Conservation (phyloP, 2,329 filamentous ascomycete genomes). For the Pseudohalonectria lignicola region DNA sequence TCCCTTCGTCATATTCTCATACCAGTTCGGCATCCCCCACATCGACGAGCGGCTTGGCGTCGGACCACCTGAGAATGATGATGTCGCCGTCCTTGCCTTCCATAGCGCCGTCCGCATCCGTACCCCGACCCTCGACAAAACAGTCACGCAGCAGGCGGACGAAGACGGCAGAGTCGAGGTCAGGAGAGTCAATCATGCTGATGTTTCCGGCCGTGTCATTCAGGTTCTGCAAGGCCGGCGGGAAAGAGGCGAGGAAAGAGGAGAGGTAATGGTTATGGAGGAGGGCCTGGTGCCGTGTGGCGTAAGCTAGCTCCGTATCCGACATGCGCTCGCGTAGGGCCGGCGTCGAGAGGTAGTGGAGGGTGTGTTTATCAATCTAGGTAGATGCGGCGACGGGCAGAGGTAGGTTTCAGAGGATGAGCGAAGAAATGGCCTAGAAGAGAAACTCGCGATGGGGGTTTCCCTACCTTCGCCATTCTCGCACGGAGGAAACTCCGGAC, state of each 20-base stretch:
- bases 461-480: constrained; percentile 82
- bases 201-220: constrained; percentile 86
- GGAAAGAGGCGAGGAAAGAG: constrained; percentile 78
- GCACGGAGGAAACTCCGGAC: constrained; percentile 73
- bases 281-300: constrained; percentile 73
- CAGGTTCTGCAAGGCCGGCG: constrained; percentile 64
- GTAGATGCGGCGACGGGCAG: not conserved
- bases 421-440: too few relatives aligned
- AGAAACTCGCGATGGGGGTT: too few relatives aligned
- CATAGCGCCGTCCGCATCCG: constrained; percentile 50
- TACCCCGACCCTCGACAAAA: constrained; percentile 48
- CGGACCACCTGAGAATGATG: constrained; percentile 62
- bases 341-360: constrained; percentile 57
- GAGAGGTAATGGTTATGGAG: constrained; percentile 75
- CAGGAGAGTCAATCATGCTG: constrained; percentile 85
- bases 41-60: constrained; percentile 52
- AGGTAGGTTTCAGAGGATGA: too few relatives aligned
- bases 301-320: constrained; percentile 66
- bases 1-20: too few relatives aligned
- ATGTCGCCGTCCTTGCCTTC: constrained; percentile 52
- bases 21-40: constrained; percentile 46
- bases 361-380: constrained; percentile 65
- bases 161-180: constrained; percentile 76
- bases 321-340: constrained; percentile 55
- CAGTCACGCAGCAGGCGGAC: constrained; percentile 57